A percentile compares a stretch with the other conserved stretches of the same genome.
Evolutionary conservation across 129 eudicot genomes (phyloP).

Genomic region (Chrysanthemum seticuspe): DNA sequence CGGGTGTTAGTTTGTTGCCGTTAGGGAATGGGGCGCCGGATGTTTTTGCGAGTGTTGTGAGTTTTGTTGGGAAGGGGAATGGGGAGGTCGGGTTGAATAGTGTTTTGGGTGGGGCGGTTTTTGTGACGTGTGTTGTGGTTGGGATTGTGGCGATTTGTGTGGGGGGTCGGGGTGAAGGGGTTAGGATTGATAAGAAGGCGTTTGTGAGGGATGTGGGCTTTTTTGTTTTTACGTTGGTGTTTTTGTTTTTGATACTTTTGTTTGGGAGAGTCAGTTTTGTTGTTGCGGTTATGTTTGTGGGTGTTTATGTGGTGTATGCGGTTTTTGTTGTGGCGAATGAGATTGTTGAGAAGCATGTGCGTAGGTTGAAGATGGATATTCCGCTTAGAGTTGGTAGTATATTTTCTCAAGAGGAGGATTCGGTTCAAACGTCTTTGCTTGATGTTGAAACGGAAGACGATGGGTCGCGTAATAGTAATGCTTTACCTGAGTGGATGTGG

Average conservation of each 20-base stretch:
- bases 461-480: slow-evolving; percentile 37
- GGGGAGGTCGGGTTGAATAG: slow-evolving; percentile 95
- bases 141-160: slow-evolving; percentile 78
- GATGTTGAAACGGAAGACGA: slow-evolving; percentile 56
- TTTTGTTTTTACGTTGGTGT: slow-evolving; percentile 54
- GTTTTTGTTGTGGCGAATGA: slow-evolving; percentile 84
- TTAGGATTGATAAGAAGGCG: slow-evolving; percentile 71
- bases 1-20: slow-evolving; percentile 91
- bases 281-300: slow-evolving; percentile 66
- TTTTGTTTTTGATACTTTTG: slow-evolving; percentile 62
- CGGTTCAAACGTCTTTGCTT: slow-evolving; percentile 67
- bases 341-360: slow-evolving; percentile 65
- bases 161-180: slow-evolving; percentile 57
- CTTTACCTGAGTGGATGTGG: slow-evolving; percentile 99
- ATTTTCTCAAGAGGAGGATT: slow-evolving; percentile 70
- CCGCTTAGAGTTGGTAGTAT: slow-evolving; percentile 66
- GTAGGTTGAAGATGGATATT: slow-evolving; percentile 69
- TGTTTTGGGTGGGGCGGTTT: slow-evolving; percentile 92
- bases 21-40: slow-evolving; percentile 97
- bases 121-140: slow-evolving; percentile 88
- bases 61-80: slow-evolving; percentile 69
- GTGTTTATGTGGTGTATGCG: slow-evolving; percentile 69
- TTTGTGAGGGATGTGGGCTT: slow-evolving; percentile 78
- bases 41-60: slow-evolving; percentile 94
- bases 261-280: slow-evolving; percentile 69